These are phyloP conservation scores for Tuber brumale DNA, from an alignment of 495 filamentous ascomycete species.

Conservation along the genomic window DNA sequence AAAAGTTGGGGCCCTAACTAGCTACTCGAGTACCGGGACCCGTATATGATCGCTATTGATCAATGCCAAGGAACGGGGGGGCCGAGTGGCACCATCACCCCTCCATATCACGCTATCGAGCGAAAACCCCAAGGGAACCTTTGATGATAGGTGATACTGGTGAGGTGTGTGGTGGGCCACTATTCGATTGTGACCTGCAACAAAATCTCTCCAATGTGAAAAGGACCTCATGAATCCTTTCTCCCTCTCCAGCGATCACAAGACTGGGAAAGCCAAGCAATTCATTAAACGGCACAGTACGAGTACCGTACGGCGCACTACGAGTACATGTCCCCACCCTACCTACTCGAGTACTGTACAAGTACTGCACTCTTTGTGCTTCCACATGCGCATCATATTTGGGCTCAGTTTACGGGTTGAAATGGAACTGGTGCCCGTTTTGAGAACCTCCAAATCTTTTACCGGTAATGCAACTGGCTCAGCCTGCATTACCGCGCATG, in stretches of 20 bases:
- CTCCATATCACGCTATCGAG: slow-evolving; percentile 28
- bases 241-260: background rate
- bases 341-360: no score
- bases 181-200: background rate
- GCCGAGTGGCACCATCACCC: slow-evolving; percentile 27
- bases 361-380: background rate
- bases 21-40: background rate
- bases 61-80: background rate
- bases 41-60: background rate
- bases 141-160: background rate
- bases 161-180: background rate
- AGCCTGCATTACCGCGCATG: background rate
- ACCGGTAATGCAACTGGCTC: background rate
- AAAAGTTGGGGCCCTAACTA: background rate
- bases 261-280: background rate
- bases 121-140: background rate
- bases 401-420: background rate
- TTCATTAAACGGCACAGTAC: no score
- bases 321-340: background rate
- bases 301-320: no score
- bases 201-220: background rate
- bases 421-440: background rate
- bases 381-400: background rate
- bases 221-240: background rate
- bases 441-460: background rate